Evolutionary conservation across 108 stramenopile genomes (phyloP), one percentile per base, ranked within the genome.

Genomic region (Stephanodiscus triporus): DNA sequence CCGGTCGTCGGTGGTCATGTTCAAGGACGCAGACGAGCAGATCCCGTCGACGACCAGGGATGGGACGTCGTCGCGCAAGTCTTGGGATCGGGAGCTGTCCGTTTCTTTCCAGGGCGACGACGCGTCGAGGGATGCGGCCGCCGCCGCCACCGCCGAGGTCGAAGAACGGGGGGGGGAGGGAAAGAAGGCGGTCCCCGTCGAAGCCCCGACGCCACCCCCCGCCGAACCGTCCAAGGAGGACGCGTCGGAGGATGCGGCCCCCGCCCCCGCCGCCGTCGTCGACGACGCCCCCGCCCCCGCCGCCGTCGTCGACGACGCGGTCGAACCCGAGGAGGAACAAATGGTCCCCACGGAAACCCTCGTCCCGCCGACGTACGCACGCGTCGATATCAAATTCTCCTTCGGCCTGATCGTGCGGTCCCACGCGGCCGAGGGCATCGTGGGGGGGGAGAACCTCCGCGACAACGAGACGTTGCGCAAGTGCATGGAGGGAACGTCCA

Each of bases 361-460:
- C 34, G 34, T 60, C 43, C 63, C 80, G 32, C 32, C 42, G 2
- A 75, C 80, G 22, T 81, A 75, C 68, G 51, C 73, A 23, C 68
- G 80, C 36, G 48, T 60, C n/a, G 80, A 81, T 40, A 73, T 81
- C 32, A 81, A 81, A 62, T 81, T 81, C 63, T 75, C 73, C 50
- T 81, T 81, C 24, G 80, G 80, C 13, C 80, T 81, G 34, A 74
- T 81, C 7, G 80, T 81, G 5, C 68, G 69, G 19, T 57, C 43
- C 50, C 60, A 50, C 67, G 38, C 36, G 43, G 40, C 68, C 63
- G 59, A 50, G 3, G 72, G 63, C 45, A 48, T 6, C n/a, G 68
- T 70, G 34, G 57, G 24, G 23, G 53, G 61, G 20, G 80, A 81
- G 65, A 70, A 70, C 60, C 56, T 81, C 9, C 67, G 68, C 20